Evolutionary conservation across 441 rosid species (phyloP).

Genomic region (Hura crepitans): DNA sequence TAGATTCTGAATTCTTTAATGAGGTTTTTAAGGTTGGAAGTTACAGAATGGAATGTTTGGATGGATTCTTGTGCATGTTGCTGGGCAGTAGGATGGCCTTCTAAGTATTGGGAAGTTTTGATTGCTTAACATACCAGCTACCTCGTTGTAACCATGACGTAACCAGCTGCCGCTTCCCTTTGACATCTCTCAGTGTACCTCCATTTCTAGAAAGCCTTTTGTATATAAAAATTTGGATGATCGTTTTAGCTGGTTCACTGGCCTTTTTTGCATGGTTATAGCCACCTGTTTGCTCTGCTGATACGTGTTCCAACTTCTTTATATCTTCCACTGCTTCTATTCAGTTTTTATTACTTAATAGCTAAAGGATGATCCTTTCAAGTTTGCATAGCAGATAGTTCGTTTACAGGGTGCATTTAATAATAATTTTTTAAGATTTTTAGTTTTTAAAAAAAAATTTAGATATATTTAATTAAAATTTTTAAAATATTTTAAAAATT

Average conservation of each 20-base stretch:
- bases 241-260: neutral
- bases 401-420: too few relatives aligned
- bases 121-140: constrained; percentile 13
- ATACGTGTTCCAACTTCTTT: too few relatives aligned
- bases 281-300: too few relatives aligned
- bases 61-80: constrained; percentile 42
- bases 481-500: too few relatives aligned
- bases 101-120: constrained; percentile 38
- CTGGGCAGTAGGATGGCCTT: constrained; percentile 45
- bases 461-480: too few relatives aligned
- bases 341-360: too few relatives aligned
- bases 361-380: too few relatives aligned
- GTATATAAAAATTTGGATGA: too few relatives aligned
- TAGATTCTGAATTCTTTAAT: constrained; percentile 59
- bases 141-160: constrained; percentile 26
- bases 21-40: constrained; percentile 22
- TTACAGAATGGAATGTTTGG: constrained; percentile 27
- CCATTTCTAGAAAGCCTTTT: neutral
- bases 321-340: too few relatives aligned
- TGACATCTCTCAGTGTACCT: constrained; percentile 25
- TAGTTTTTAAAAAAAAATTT: too few relatives aligned
- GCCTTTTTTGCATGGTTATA: neutral
- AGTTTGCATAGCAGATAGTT: too few relatives aligned
- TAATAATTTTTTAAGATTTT: too few relatives aligned
- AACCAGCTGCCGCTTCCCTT: constrained; percentile 27